Evolutionary conservation across 2,329 filamentous ascomycete genomes (phyloP), one percentile per base, ranked within the genome.

Genomic region (Epichloe festucae): DNA sequence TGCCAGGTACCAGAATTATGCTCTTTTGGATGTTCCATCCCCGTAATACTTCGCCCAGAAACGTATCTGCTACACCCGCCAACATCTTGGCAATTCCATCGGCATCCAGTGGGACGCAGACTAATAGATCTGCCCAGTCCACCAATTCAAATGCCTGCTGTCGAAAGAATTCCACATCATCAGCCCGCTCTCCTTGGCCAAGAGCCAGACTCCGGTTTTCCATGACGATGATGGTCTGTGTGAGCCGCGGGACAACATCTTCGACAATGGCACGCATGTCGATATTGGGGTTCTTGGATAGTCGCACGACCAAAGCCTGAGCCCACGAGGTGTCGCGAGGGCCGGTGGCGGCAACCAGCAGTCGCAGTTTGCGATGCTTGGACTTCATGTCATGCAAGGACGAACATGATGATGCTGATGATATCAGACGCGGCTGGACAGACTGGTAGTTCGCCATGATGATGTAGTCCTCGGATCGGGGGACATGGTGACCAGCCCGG

Each of bases 11-110:
- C 52, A 96, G 71, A 47, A 95, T 70, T 34, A 95, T 85, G 59
- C 84, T 86, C 69, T 95, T 95, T 6, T 84, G 84, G 0, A 85
- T 82, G 60, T 94, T 84, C 90, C 90, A 96, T 52, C 87, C 86
- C 49, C 90, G 79, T 47, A 96, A 66, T 1, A 95, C 79, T 59
- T 91, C 85, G 49, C 94, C 75, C 7, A 94, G 74, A 50, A 95
- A 75, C 34, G 84, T 94, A 61, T 88, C 88, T 3, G 87, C 84
- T 52, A 91, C 78, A 49, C 90, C 90, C 50, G 84, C 81, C 62
- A 95, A 74, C 89, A 96, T 95, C 64, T 88, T 88, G 34, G 87
- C 87, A 51, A 95, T 75, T 51, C 84, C 84, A 63, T 93, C 86
- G 7, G 89, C 87, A 65, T 93, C 86, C 47, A 95, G 84, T 3